A percentile compares a stretch with the other conserved stretches of the same genome.
Conservation (phyloP, 768 basidiomycete species). For the Fomitopsis serialis region DNA sequence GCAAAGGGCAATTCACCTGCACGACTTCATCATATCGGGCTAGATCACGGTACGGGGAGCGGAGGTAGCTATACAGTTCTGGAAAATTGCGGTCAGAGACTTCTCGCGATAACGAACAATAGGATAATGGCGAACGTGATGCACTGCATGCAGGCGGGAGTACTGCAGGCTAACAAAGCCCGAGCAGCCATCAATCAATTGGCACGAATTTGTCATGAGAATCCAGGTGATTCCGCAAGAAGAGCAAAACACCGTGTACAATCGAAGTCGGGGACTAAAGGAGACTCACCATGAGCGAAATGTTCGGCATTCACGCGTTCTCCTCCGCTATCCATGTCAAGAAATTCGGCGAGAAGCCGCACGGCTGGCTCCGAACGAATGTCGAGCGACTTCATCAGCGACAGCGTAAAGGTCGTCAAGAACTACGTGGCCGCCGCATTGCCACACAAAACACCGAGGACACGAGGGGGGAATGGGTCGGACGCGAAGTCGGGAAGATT, state of each 20-base stretch:
- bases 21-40: conserved; percentile 74
- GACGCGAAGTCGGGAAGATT: no score
- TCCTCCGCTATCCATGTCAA: conserved; percentile 71
- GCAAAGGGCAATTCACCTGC: conserved; percentile 46
- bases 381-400: conserved; percentile 89
- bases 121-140: not conserved
- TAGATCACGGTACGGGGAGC: conserved; percentile 85
- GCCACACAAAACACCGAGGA: not conserved
- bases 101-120: not conserved
- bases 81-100: not conserved
- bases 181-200: no score
- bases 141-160: not conserved
- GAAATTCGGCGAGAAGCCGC: conserved; percentile 78
- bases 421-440: conserved; percentile 43
- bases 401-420: conserved; percentile 81
- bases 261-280: not conserved
- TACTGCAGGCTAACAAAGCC: no score
- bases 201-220: not conserved
- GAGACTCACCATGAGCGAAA: conserved; percentile 78
- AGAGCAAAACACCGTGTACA: not conserved
- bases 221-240: not conserved
- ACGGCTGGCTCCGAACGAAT: conserved; percentile 88
- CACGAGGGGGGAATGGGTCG: not conserved
- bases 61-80: conserved; percentile 88
- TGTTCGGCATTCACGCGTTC: conserved; percentile 77